Evolutionary conservation across 2,329 filamentous ascomycete genomes (phyloP).

Genomic region (Cephalotrichum gorgonifer): DNA sequence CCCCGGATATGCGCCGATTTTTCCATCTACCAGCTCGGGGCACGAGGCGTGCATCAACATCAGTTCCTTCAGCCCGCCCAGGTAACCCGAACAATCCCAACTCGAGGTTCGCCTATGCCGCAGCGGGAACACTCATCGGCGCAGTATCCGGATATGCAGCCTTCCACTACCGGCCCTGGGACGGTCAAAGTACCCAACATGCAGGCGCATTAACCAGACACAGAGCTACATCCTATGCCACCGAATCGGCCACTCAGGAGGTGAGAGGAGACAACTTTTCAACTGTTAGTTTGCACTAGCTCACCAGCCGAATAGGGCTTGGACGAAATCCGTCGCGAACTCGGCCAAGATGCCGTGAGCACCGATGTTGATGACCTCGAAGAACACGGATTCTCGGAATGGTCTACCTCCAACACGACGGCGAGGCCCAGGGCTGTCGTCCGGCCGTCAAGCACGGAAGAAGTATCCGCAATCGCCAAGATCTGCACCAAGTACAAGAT

Average conservation of each 20-base stretch:
- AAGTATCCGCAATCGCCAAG: conserved; percentile 53
- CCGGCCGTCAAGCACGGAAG: conserved; percentile 52
- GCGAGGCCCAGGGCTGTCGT: conserved; percentile 54
- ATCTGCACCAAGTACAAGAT: conserved; percentile 52
- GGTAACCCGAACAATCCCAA: neutral
- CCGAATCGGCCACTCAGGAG: neutral
- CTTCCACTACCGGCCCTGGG: neutral
- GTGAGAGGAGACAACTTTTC: neutral
- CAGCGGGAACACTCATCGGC: neutral
- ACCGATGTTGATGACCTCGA: conserved; percentile 55
- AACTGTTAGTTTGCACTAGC: neutral
- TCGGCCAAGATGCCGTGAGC: conserved; percentile 51
- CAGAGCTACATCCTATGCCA: too few species aligned
- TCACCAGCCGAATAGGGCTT: conserved; percentile 34
- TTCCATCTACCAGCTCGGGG: neutral
- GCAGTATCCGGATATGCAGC: neutral
- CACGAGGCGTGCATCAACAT: neutral
- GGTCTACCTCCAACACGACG: conserved; percentile 58
- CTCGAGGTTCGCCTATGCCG: neutral
- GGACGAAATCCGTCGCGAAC: conserved; percentile 34
- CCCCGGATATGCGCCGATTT: neutral
- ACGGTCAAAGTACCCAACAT: neutral
- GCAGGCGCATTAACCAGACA: too few species aligned
- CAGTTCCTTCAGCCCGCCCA: neutral
- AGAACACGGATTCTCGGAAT: conserved; percentile 58